Base-by-base conservation (phyloP, 768 basidiomycete genomes). In the Boletus vermiculosoides region DNA sequence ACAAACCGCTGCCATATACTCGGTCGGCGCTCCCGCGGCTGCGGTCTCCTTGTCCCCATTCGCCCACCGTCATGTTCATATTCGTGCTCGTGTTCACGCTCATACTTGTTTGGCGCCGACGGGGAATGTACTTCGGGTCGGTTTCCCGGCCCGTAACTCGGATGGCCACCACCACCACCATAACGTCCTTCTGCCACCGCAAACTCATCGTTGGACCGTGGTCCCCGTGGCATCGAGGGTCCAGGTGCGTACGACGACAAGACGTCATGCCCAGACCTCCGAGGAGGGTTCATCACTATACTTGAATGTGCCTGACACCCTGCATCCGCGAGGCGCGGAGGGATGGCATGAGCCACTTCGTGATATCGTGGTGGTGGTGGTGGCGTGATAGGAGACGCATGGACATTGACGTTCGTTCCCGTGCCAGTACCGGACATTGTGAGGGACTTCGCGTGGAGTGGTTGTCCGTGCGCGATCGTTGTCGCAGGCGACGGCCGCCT, bases 1-100 rank as follows among this genome's bases (percentile, higher is more conserved):
- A 69, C 65, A 28, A 68, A 63, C 33, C 63, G 65, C 47, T 57
- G 57, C 67, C 67, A 68, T 12, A 70, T 23, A 2, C 68, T 68
- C n/a, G 63, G 60, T 6, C 60, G 52, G 18, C 67, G 67, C 36
- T 67, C 60, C 5, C 64, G 59, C 20, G 12, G 31, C 28, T 34
- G 48, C 10, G 50, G 47, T 23, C 59, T 52, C 33, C 45, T 15
- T 30, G 7, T 37, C 37, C 56, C 40, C 3, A 37, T 22, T 5
- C 31, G 56, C 12, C 57, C 63, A 11, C 28, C 34, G 8, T 39
- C 56, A 15, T 23, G 11, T 18, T 18, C 44, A 22, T 4, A 30
- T 4, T 39, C 65, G 15, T 55, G 34, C 4, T 53, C 66, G 3
- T 54, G 8, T 4, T 44, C 65, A 20, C 54, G 34, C 4, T 55